phyloP scores from a whole-genome alignment of 176 grass and related monocot genomes.

The Secale cereale region DNA sequence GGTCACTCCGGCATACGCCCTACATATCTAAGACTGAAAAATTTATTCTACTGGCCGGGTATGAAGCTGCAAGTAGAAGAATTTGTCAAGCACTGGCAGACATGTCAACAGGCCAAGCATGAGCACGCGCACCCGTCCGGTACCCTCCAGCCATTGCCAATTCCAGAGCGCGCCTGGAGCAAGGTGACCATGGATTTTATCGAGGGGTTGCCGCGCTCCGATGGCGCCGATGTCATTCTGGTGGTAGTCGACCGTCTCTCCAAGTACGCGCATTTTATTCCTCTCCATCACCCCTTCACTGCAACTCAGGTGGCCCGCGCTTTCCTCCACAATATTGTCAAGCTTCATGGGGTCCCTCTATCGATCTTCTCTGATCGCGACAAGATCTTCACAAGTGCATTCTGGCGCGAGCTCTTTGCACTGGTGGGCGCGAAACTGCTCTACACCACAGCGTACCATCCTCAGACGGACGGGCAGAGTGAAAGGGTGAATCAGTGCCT shows the following conservation, averaged over 20 bases:
- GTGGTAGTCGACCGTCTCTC: background rate
- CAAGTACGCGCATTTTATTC: background rate
- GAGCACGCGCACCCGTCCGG: background rate
- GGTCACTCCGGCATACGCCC: background rate
- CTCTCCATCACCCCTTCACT: background rate
- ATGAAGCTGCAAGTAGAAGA: too few species aligned
- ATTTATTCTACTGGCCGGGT: too few species aligned
- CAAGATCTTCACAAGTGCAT: too few species aligned
- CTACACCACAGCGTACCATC: too few species aligned
- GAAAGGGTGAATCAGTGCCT: too few species aligned
- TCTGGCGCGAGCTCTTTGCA: too few species aligned
- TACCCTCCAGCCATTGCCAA: background rate
- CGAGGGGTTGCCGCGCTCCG: too few species aligned
- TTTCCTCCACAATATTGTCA: background rate
- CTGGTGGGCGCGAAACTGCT: too few species aligned
- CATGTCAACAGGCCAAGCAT: background rate
- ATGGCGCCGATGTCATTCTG: background rate
- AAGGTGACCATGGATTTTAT: too few species aligned
- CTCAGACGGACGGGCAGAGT: too few species aligned
- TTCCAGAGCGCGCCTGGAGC: background rate
- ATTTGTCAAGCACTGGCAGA: background rate
- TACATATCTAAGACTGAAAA: background rate
- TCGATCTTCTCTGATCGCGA: background rate
- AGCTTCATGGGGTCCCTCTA: background rate
- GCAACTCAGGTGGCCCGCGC: background rate